Percentiles rank a stretch among this genome's conserved stretches.
Conservation (phyloP, 2,329 filamentous ascomycete species). For the Phoma sp. region DNA sequence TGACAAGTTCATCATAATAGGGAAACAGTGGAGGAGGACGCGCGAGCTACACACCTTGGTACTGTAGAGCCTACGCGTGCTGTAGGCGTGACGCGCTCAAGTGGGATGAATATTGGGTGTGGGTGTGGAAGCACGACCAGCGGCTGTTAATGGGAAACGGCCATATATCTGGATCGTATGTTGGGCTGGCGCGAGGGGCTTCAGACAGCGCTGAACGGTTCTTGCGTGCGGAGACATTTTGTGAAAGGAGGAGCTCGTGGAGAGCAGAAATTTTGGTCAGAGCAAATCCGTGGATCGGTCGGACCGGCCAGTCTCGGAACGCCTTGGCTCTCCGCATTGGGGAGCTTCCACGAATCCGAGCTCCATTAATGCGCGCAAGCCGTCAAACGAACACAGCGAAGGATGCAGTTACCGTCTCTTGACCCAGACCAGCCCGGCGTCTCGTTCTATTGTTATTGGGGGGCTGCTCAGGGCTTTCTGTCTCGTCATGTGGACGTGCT, state of each 20-base stretch:
- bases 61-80: not conserved
- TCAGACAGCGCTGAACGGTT: conserved; percentile 20
- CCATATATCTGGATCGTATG: conserved; percentile 10
- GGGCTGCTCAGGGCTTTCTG: not conserved
- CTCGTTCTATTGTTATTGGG: not conserved
- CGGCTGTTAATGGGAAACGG: conserved; percentile 16
- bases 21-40: not conserved
- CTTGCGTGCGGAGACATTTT: conserved; percentile 35
- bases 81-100: conserved; percentile 6
- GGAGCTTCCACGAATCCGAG: conserved; percentile 4
- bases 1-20: conserved; percentile 45
- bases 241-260: conserved; percentile 33
- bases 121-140: conserved; percentile 18
- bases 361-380: not conserved
- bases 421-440: not conserved
- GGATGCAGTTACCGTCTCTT: not conserved
- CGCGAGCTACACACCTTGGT: conserved; percentile 21
- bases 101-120: conserved; percentile 12
- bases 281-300: conserved; percentile 6
- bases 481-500: not conserved
- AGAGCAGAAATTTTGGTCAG: conserved; percentile 22
- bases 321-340: conserved; percentile 15
- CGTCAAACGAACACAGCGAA: not conserved
- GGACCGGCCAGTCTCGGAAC: conserved; percentile 12
- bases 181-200: conserved; percentile 10